phyloP scores from a whole-genome alignment of 2,329 filamentous ascomycete species.

The Neophaeococcomyces aloes region DNA sequence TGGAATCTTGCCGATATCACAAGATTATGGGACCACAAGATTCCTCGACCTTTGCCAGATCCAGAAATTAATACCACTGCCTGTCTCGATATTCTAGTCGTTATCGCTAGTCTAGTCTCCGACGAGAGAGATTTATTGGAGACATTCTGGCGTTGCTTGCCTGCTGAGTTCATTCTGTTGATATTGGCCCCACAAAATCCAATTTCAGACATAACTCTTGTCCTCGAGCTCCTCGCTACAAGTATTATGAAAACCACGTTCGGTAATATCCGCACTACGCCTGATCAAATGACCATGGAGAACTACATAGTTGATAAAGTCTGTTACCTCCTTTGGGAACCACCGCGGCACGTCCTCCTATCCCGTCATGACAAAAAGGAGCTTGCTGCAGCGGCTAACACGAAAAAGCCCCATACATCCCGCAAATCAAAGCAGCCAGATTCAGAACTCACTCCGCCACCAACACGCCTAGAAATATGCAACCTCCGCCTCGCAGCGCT shows the following conservation, averaged over 20 bases:
- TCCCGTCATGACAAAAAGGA: neutral
- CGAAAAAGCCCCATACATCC: neutral
- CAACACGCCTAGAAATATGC: constrained; percentile 27
- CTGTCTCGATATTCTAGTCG: constrained; percentile 45
- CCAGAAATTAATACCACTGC: constrained; percentile 44
- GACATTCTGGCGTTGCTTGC: constrained; percentile 47
- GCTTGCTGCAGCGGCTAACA: neutral
- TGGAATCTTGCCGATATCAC: constrained; percentile 36
- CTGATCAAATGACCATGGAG: constrained; percentile 33
- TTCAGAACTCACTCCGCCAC: constrained; percentile 24
- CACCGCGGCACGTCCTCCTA: constrained; percentile 25
- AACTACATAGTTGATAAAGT: constrained; percentile 46
- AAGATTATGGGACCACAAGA: constrained; percentile 31
- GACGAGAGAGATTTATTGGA: constrained; percentile 29
- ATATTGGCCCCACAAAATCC: constrained; percentile 49
- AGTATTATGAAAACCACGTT: constrained; percentile 45
- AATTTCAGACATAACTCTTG: constrained; percentile 44
- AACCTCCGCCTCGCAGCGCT: constrained; percentile 35
- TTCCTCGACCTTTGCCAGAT: constrained; percentile 33
- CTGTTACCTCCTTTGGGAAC: constrained; percentile 47
- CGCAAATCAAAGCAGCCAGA: neutral
- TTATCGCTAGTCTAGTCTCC: constrained; percentile 38
- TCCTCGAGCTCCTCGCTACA: constrained; percentile 45
- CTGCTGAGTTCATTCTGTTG: constrained; percentile 48
- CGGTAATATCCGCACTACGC: constrained; percentile 40